Evolutionary conservation across 2,329 filamentous ascomycete genomes (phyloP).

Genomic region (Colletotrichum abscissum): DNA sequence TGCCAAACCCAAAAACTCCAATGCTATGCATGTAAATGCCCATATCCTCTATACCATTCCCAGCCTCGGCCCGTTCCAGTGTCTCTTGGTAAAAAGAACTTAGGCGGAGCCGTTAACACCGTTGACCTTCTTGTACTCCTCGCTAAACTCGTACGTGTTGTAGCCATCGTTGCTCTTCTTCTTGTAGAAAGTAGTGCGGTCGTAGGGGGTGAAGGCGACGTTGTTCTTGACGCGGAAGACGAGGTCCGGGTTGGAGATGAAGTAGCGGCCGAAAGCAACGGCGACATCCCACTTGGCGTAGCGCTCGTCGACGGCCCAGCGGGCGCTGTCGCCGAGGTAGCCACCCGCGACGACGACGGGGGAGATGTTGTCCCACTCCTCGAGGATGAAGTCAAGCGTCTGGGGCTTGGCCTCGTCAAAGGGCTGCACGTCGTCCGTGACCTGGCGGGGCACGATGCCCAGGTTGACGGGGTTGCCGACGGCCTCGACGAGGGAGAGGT

Average conservation of each 20-base stretch:
- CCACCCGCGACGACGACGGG: constrained; percentile 46
- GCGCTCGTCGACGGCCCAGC: constrained; percentile 41
- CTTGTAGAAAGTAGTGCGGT: constrained; percentile 53
- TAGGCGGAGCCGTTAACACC: constrained; percentile 16
- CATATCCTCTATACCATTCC: background rate
- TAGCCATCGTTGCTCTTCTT: constrained; percentile 40
- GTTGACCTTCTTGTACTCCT: constrained; percentile 34
- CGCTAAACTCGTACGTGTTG: constrained; percentile 44
- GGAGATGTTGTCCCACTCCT: constrained; percentile 42
- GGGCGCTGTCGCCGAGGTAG: constrained; percentile 40
- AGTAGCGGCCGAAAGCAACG: constrained; percentile 51
- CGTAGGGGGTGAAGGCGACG: constrained; percentile 49
- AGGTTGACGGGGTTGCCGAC: constrained; percentile 40
- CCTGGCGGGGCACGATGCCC: constrained; percentile 33
- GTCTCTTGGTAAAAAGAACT: background rate
- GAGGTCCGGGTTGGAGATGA: constrained; percentile 54
- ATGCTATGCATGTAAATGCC: background rate
- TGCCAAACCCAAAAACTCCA: background rate
- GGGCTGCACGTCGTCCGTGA: constrained; percentile 35
- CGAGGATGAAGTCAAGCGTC: constrained; percentile 44
- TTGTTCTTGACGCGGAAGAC: constrained; percentile 52
- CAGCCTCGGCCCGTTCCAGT: background rate
- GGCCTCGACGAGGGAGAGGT: constrained; percentile 51
- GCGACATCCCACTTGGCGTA: constrained; percentile 38
- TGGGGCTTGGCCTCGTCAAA: constrained; percentile 34